Base-by-base conservation (phyloP, 2,329 filamentous ascomycete genomes). In the Ampelomyces quisqualis region DNA sequence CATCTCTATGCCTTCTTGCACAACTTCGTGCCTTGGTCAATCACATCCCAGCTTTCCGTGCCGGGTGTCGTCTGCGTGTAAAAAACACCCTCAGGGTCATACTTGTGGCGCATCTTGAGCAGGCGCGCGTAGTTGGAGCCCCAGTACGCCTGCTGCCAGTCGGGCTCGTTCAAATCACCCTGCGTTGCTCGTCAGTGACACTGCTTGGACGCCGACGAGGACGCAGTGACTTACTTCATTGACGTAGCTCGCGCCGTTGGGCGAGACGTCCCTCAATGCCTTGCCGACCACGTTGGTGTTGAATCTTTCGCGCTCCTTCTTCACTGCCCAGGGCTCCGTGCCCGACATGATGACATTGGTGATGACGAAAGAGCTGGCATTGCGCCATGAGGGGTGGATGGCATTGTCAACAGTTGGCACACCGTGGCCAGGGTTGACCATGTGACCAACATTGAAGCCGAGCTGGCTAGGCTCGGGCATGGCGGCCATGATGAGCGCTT, bases 131-230 rank as follows among this genome's bases (percentile, higher is more conserved):
- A 69, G 15, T 68, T 68, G 4, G 37, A 44, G 0, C 65, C 65
- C 62, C 63, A 69, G 44, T 65, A 68, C 17, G 62, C 48, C 21
- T 58, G 40, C 27, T 67, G 64, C 63, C 63, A 69, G 42, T 67
- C 56, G 1, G 64, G 64, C 43, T 67, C 65, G 24, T 67, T 51
- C 11, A 67, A 40, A 47, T 67, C 63, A 9, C 64, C 64, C 53
- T 62, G 41, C 40, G 35, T 18, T n/a, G n/a, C n/a, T n/a, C n/a
- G n/a, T n/a, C n/a, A n/a, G n/a, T n/a, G n/a, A n/a, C n/a, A n/a
- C n/a, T n/a, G n/a, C 7, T 13, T 22, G 17, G n/a, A 22, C 5
- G 18, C 13, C 8, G n/a, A 31, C 34, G 17, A 15, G 2, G 10
- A 30, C 4, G 30, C 47, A 38, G 4, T 14, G 24, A 21, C 34